Evolutionary conservation across 2,329 filamentous ascomycete genomes (phyloP).

Genomic region (Paecilomyces variotii): DNA sequence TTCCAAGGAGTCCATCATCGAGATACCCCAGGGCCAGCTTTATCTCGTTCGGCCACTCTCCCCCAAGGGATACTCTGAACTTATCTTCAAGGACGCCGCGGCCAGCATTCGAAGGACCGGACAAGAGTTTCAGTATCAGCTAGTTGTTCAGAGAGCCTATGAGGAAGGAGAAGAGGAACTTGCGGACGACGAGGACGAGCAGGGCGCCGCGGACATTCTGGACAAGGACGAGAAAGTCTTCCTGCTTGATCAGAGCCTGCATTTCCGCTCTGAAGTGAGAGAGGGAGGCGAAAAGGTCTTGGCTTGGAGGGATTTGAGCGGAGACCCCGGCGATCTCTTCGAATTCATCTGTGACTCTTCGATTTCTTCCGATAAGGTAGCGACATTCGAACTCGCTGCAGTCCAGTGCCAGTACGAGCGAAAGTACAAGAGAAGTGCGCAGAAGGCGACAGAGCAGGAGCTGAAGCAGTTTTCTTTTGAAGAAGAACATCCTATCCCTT

Average conservation of each 20-base stretch:
- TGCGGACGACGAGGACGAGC: constrained; percentile 80
- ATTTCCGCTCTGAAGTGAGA: constrained; percentile 76
- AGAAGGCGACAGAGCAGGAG: constrained; percentile 73
- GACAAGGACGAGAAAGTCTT: constrained; percentile 98
- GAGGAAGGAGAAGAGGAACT: constrained; percentile 96
- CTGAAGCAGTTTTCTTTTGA: constrained; percentile 75
- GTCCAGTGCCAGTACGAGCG: constrained; percentile 96
- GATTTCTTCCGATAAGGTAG: constrained; percentile 61
- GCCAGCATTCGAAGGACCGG: constrained; percentile 87
- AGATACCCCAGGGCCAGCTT: constrained; percentile 90
- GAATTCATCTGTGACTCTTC: constrained; percentile 89
- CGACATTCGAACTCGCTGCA: constrained; percentile 73
- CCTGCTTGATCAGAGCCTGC: constrained; percentile 82
- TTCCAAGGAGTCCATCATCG: constrained; percentile 86
- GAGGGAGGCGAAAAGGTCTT: constrained; percentile 76
- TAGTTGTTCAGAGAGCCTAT: constrained; percentile 91
- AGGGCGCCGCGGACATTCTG: constrained; percentile 67
- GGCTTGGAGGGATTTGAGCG: constrained; percentile 90
- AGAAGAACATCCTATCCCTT: constrained; percentile 52
- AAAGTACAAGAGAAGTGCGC: constrained; percentile 74
- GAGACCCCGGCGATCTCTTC: constrained; percentile 90
- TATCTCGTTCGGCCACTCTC: constrained; percentile 93
- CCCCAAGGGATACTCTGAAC: constrained; percentile 95
- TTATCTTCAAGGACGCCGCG: constrained; percentile 96
- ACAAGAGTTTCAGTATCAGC: constrained; percentile 94